Evolutionary conservation across 306 rosid genomes (phyloP), one percentile per base, ranked within the genome.

Genomic region (Fagus crenata): DNA sequence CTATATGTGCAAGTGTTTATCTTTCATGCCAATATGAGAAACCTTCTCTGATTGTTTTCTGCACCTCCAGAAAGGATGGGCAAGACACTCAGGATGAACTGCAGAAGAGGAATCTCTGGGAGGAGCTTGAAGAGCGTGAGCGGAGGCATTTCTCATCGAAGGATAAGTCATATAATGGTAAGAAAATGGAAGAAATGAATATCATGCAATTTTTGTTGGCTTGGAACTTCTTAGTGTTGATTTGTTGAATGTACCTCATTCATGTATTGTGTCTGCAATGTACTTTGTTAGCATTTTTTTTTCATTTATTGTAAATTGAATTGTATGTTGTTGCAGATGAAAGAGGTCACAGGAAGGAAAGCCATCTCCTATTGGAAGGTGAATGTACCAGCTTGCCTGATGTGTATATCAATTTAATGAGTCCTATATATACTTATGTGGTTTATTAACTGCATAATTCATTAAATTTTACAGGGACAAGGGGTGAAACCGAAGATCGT

Each of bases 41-140:
- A 13, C 12, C 3, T n/a, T 39, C 17, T 37, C 71, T 42, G 46
- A 22, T 69, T 69, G 43, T 71, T 3, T 7, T 12, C 4, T 32
- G 36, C 40, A 65, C 72, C 81, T 82, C 8, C 83, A 95, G 98
- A 85, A 95, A 80, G 80, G 97, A 90, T 0, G 98, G 97, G 42
- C 98, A 95, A 82, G 98, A 92, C 78, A 95, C 98, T 41, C 78
- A 84, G 1, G 98, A 95, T 1, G 98, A 95, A 65, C 59, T 95
- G 77, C 89, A 90, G 78, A 89, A 88, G 86, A 92, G 96, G 85
- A 89, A 89, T 88, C 96, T 92, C 13, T 93, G 87, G 6, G 97
- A 92, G 8, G 98, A 95, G 83, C 76, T 95, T 58, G 98, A 92
- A 78, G 98, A 95, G 7, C 92, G 96, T 72, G 98, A 95, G 70